Evolutionary conservation across 179 eudicot genomes (phyloP), one percentile per base, ranked within the genome.

Genomic region (Spinacia oleracea): DNA sequence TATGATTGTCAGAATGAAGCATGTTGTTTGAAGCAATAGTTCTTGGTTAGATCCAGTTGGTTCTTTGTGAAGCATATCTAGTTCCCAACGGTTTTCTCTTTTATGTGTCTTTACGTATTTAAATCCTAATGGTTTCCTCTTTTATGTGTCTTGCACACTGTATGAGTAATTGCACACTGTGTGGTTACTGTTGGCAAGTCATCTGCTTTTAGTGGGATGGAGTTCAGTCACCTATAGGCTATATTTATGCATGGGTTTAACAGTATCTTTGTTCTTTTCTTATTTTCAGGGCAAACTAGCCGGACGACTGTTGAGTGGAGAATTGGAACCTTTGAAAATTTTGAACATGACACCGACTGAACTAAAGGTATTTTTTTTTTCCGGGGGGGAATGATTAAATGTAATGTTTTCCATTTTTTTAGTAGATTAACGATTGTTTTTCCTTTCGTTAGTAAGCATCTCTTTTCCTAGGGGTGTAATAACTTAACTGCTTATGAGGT

Each of bases 311-410:
- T 74, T 96, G 77, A 91, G 86, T 50, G 91, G 91, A 76, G 99
- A 96, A 84, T 76, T 96, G 82, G 92, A 88, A 74, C 94, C 99
- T 85, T 87, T 89, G 14, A 90, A 91, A 78, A 85, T 96, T 79
- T 78, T 96, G 77, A 91, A 76, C 89, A 96, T 96, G 99, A 84
- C 97, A 20, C 96, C 97, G 51, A 89, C 58, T 72, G 98, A 96
- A 77, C 82, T 96, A 70, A 96, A 94, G 98, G 99, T 96, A 87
- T 73, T 48, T 42, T 58, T 48, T 72, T 12, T 48, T 46, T 76
- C 48, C 48, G 6, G 64, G 70, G 20, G 8, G n/a, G n/a, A n/a
- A 23, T 62, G 34, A 35, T 35, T 2, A 48, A 48, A 15, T 48
- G 53, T 48, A 48, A 14, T 48, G 20, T 10, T 48, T 48, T 45